Evolutionary conservation across 768 basidiomycete species (phyloP).

Genomic region (Dioszegia hungarica): DNA sequence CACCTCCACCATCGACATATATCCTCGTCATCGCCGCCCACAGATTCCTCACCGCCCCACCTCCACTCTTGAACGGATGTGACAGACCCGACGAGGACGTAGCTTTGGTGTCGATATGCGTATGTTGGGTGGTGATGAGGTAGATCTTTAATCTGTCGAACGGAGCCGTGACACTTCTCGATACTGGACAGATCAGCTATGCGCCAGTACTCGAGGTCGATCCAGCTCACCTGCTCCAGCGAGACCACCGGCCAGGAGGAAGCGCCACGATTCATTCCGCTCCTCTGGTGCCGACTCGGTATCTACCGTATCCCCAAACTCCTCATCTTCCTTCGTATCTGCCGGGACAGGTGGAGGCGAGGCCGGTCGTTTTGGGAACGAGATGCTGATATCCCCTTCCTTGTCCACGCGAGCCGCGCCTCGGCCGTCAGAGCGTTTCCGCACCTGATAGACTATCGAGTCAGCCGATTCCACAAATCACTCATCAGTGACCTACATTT

Average conservation of each 20-base stretch:
- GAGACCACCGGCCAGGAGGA: conserved; percentile 85
- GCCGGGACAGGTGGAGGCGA: neutral
- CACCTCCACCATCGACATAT: conserved; percentile 74
- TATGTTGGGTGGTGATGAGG: conserved; percentile 63
- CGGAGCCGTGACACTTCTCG: conserved; percentile 91
- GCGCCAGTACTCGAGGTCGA: too few species aligned
- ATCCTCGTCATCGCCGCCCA: conserved; percentile 69
- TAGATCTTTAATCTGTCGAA: conserved; percentile 96
- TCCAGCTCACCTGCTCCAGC: conserved; percentile 76
- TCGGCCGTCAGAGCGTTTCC: conserved; percentile 58
- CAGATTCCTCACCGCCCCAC: conserved; percentile 54
- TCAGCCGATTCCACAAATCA: neutral
- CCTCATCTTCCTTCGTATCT: conserved; percentile 11
- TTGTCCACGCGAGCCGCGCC: conserved; percentile 76
- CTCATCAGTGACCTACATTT: conserved; percentile 35
- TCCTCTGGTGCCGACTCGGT: conserved; percentile 52
- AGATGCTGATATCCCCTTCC: conserved; percentile 63
- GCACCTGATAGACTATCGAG: conserved; percentile 47
- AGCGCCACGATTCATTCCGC: conserved; percentile 62
- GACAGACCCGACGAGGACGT: conserved; percentile 52
- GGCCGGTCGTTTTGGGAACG: conserved; percentile 40
- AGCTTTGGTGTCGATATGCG: conserved; percentile 52
- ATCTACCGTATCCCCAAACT: conserved; percentile 29
- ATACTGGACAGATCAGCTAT: conserved; percentile 59
- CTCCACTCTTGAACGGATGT: conserved; percentile 22